Conservation (phyloP, 225 moss, liverwort and hornwort species). For the Bryum argenteum region DNA sequence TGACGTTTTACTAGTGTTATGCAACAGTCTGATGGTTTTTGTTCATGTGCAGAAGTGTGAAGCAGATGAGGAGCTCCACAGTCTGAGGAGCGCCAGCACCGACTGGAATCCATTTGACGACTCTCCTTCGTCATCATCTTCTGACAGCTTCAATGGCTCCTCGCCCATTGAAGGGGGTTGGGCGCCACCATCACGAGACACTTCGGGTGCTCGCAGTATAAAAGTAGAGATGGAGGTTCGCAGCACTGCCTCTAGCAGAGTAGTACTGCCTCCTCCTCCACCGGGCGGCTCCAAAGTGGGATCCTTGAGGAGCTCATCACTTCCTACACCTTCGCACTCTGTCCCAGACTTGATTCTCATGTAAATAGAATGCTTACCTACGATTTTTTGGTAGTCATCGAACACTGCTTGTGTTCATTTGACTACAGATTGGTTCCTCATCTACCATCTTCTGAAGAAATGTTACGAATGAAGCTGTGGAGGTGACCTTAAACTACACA, state of each 20-base stretch:
- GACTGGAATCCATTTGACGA: constrained; percentile 42
- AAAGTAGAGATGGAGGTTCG: constrained; percentile 19
- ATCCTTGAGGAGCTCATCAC: constrained; percentile 15
- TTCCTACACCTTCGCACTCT: constrained; percentile 5
- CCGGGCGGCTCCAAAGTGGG: constrained; percentile 36
- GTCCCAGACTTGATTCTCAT: constrained; percentile 38
- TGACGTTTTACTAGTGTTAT: too few species aligned
- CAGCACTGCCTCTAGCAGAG: constrained; percentile 29
- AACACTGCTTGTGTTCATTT: too few species aligned
- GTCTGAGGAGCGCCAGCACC: constrained; percentile 33
- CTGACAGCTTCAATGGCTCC: constrained; percentile 19
- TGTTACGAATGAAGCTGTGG: too few species aligned
- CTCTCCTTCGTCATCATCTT: constrained; percentile 23
- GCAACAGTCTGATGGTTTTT: not conserved
- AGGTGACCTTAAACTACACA: too few species aligned
- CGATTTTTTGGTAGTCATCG: too few species aligned
- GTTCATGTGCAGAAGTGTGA: constrained; percentile 17
- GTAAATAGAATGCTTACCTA: constrained; percentile 7
- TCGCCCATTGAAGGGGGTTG: constrained; percentile 31
- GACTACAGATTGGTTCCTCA: too few species aligned
- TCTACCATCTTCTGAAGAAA: too few species aligned
- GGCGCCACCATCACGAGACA: constrained; percentile 17
- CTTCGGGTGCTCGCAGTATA: constrained; percentile 17
- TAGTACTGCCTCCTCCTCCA: constrained; percentile 22
- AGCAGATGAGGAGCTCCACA: constrained; percentile 30